Evolutionary conservation across 768 basidiomycete genomes (phyloP).

Genomic region (Nidula microcarpa): DNA sequence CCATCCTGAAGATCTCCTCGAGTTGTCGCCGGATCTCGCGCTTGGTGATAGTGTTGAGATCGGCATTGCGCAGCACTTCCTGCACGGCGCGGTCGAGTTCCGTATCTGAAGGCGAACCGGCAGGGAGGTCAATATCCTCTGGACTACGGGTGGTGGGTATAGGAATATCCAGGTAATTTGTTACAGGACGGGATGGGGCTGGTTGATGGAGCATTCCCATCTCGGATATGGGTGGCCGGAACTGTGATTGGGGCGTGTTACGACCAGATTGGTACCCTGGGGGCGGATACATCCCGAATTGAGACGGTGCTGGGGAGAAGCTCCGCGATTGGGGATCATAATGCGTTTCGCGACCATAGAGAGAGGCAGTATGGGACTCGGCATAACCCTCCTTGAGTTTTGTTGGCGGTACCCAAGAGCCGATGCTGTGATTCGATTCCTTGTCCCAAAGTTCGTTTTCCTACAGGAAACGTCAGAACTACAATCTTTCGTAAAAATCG

Average conservation of each 20-base stretch:
- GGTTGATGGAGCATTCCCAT: slow-evolving; percentile 50
- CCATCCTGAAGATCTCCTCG: slow-evolving; percentile 79
- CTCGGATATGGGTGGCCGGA: slow-evolving; percentile 27
- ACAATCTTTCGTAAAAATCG: neutral
- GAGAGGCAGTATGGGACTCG: slow-evolving; percentile 73
- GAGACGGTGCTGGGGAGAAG: slow-evolving; percentile 75
- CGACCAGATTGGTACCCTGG: slow-evolving; percentile 77
- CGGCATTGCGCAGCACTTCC: slow-evolving; percentile 69
- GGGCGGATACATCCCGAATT: slow-evolving; percentile 55
- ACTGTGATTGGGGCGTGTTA: slow-evolving; percentile 61
- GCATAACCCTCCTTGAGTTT: slow-evolving; percentile 70
- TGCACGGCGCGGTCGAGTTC: slow-evolving; percentile 78
- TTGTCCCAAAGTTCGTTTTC: slow-evolving; percentile 98
- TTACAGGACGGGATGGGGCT: slow-evolving; percentile 64
- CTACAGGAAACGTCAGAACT: slow-evolving; percentile 27
- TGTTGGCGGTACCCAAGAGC: slow-evolving; percentile 83
- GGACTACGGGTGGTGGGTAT: slow-evolving; percentile 54
- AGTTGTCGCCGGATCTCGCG: slow-evolving; percentile 82
- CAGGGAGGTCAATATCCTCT: slow-evolving; percentile 42
- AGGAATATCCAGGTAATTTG: slow-evolving; percentile 74
- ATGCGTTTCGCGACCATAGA: slow-evolving; percentile 85
- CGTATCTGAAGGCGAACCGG: slow-evolving; percentile 53
- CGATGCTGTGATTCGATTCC: slow-evolving; percentile 93
- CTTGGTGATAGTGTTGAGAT: slow-evolving; percentile 90
- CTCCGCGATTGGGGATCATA: slow-evolving; percentile 74